A percentile compares a stretch with the other conserved stretches of the same genome.
Conservation (phyloP, 1,139 yeast genomes). For the Suhomyces choctaworum region DNA sequence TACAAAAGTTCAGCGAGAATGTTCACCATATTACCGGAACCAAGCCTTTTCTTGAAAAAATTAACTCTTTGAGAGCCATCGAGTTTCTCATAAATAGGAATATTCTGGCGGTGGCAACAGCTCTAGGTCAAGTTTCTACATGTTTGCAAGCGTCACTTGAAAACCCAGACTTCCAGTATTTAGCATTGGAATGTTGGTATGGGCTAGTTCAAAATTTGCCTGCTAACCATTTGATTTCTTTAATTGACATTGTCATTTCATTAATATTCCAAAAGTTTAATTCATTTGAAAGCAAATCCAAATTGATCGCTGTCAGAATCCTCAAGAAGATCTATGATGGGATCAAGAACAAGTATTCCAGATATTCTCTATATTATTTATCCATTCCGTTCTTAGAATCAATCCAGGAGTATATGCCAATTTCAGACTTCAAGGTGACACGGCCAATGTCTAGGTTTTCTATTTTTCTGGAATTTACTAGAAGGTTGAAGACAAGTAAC, state of each 20-base stretch:
- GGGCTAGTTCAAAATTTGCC: slow-evolving; percentile 51
- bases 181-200: slow-evolving; percentile 70
- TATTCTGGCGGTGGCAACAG: slow-evolving; percentile 63
- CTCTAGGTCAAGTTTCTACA: slow-evolving; percentile 85
- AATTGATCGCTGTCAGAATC: slow-evolving; percentile 47
- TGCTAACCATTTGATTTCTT: slow-evolving; percentile 51
- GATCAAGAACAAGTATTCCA: slow-evolving; percentile 33
- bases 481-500: slow-evolving; percentile 66
- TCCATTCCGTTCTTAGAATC: slow-evolving; percentile 45
- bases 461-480: slow-evolving; percentile 49
- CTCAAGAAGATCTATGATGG: slow-evolving; percentile 41
- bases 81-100: slow-evolving; percentile 65
- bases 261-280: slow-evolving; percentile 63
- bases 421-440: slow-evolving; percentile 23
- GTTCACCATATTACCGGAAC: slow-evolving; percentile 73
- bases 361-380: slow-evolving; percentile 49
- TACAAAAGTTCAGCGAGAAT: slow-evolving; percentile 76
- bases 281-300: slow-evolving; percentile 48
- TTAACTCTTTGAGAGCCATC: slow-evolving; percentile 72
- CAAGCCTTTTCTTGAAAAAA: slow-evolving; percentile 70
- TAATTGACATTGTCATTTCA: slow-evolving; percentile 48
- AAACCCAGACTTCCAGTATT: slow-evolving; percentile 56
- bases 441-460: slow-evolving; percentile 27
- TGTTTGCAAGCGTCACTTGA: slow-evolving; percentile 83
- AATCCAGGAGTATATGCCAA: slow-evolving; percentile 19